Evolutionary conservation across 2,329 filamentous ascomycete species (phyloP).

Genomic region (Hypoxylon sp.): DNA sequence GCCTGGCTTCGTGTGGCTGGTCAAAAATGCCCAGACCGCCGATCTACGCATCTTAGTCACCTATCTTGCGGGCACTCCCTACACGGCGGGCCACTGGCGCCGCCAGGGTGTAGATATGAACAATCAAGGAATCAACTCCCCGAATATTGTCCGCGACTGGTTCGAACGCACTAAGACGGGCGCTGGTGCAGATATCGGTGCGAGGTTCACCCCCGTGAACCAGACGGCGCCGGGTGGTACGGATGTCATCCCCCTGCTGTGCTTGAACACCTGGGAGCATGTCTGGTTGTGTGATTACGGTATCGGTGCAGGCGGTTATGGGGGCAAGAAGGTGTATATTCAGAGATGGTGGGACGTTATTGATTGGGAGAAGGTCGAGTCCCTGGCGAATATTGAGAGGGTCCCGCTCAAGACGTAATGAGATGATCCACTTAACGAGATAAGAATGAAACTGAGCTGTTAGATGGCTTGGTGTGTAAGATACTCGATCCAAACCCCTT

Average conservation of each 20-base stretch:
- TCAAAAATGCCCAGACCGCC: conserved; percentile 65
- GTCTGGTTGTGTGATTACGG: conserved; percentile 88
- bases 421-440: background rate
- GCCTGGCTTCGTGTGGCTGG: conserved; percentile 96
- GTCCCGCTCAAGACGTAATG: background rate
- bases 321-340: conserved; percentile 81
- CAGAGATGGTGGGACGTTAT: conserved; percentile 89
- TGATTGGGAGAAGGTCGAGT: conserved; percentile 82
- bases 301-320: conserved; percentile 66
- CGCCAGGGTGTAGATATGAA: conserved; percentile 78
- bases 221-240: conserved; percentile 73
- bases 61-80: conserved; percentile 92
- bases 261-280: conserved; percentile 97
- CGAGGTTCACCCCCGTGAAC: conserved; percentile 39
- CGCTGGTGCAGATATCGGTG: conserved; percentile 45
- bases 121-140: conserved; percentile 62
- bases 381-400: conserved; percentile 50
- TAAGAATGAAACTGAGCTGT: background rate
- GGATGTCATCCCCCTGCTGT: conserved; percentile 82
- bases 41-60: conserved; percentile 81
- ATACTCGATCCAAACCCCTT: conserved; percentile 36
- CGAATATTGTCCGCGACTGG: conserved; percentile 53
- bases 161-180: conserved; percentile 56
- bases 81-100: conserved; percentile 86
- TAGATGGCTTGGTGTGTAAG: conserved; percentile 27